Conservation (phyloP, 2,329 filamentous ascomycete genomes). For the Cercospora brassicicola region DNA sequence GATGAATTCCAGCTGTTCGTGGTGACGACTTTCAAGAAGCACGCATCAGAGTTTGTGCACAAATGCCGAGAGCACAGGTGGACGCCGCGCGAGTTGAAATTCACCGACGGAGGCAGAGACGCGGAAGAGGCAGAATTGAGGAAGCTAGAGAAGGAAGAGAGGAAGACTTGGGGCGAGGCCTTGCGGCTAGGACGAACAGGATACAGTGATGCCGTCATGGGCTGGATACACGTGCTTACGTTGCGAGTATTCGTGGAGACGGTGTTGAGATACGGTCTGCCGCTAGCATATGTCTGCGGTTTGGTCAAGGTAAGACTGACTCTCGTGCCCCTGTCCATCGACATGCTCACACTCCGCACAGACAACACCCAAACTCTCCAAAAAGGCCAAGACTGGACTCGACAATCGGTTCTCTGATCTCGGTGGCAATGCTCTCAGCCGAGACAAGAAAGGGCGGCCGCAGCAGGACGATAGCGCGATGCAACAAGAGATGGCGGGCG, state of each 20-base stretch:
- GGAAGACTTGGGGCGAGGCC: conserved; percentile 90
- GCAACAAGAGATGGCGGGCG: conserved; percentile 80
- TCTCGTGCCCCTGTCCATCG: background rate
- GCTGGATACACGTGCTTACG: conserved; percentile 89
- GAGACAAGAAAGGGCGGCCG: conserved; percentile 89
- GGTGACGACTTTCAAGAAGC: conserved; percentile 92
- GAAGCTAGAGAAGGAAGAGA: conserved; percentile 77
- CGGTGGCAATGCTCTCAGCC: conserved; percentile 87
- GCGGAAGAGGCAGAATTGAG: conserved; percentile 86
- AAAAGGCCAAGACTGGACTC: conserved; percentile 66
- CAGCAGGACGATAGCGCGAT: conserved; percentile 82
- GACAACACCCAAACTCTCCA: conserved; percentile 78
- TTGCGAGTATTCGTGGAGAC: conserved; percentile 96
- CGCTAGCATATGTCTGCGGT: conserved; percentile 82
- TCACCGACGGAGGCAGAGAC: conserved; percentile 84
- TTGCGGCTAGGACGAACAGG: conserved; percentile 83
- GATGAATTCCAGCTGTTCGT: conserved; percentile 86
- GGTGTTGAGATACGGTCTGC: conserved; percentile 91
- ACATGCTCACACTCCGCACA: conserved; percentile 42
- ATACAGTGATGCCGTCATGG: conserved; percentile 94
- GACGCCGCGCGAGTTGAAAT: conserved; percentile 92
- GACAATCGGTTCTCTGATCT: conserved; percentile 87
- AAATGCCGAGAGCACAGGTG: conserved; percentile 92
- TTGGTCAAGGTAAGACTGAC: conserved; percentile 70
- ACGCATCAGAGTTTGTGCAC: conserved; percentile 80